Percentiles rank a stretch among this genome's conserved stretches.
These are phyloP conservation scores for Linderina pennispora DNA, from an alignment of 192 early-diverging fungal species.

Conservation along the genomic window DNA sequence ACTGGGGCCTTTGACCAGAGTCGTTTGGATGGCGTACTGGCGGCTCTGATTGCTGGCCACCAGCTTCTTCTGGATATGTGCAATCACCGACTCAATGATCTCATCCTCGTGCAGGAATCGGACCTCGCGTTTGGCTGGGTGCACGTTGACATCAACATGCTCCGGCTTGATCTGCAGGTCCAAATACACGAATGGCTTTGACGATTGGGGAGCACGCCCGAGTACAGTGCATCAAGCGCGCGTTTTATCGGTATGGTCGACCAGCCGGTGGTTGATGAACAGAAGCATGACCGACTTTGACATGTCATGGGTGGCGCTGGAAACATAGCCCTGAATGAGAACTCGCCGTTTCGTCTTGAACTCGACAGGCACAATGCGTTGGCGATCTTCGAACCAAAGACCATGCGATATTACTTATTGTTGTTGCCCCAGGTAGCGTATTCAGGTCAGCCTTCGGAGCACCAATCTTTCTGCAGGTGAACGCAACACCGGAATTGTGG, in stretches of 20 bases:
- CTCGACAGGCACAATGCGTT: conserved; percentile 69
- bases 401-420: conserved; percentile 72
- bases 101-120: conserved; percentile 89
- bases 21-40: conserved; percentile 62
- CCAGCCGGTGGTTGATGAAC: conserved; percentile 84
- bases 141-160: conserved; percentile 97
- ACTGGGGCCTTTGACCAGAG: conserved; percentile 5
- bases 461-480: conserved; percentile 88
- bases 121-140: conserved; percentile 94
- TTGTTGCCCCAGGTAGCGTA: conserved; percentile 54
- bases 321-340: conserved; percentile 68
- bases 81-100: conserved; percentile 64
- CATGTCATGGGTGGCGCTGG: conserved; percentile 83
- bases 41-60: conserved; percentile 66
- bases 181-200: conserved; percentile 87
- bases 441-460: conserved; percentile 71
- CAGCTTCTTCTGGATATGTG: conserved; percentile 62
- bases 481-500: conserved; percentile 77
- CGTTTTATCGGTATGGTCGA: conserved; percentile 82
- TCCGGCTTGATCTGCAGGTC: conserved; percentile 79
- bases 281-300: conserved; percentile 82
- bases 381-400: conserved; percentile 78
- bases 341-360: conserved; percentile 40
- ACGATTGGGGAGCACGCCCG: conserved; percentile 73
- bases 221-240: conserved; percentile 77